These are phyloP conservation scores for Cytidiella melzeri DNA, from an alignment of 768 basidiomycete genomes.

Conservation along the genomic window DNA sequence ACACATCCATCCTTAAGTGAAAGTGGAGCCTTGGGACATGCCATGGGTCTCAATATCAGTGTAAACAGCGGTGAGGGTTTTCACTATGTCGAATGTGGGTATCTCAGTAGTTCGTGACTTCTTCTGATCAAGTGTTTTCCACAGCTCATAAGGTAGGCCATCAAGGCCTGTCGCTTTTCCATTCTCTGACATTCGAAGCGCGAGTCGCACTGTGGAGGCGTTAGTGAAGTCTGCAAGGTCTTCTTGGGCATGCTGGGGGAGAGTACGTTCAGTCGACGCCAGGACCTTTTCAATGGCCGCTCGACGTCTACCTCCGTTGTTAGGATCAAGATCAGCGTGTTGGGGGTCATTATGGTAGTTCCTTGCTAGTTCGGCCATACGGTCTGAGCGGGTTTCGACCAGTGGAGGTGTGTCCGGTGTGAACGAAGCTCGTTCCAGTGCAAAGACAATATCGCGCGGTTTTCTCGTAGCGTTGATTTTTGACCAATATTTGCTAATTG, in stretches of 20 bases:
- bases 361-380: constrained; percentile 14
- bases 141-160: constrained; percentile 9
- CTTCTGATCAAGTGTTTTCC: constrained; percentile 1
- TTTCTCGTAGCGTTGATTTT: background rate
- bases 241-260: background rate
- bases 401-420: background rate
- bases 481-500: constrained; percentile 5
- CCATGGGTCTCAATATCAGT: constrained; percentile 13
- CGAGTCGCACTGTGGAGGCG: background rate
- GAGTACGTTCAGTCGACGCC: too few species aligned
- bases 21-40: background rate
- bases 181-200: background rate
- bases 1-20: constrained; percentile 14
- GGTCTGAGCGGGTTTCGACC: constrained; percentile 6
- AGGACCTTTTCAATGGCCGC: background rate
- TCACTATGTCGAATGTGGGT: background rate
- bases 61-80: background rate
- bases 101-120: background rate
- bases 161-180: constrained; percentile 4
- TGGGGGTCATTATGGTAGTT: constrained; percentile 15
- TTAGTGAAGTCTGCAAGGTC: background rate
- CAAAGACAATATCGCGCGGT: constrained; percentile 3
- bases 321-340: background rate
- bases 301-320: background rate
- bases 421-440: background rate